Evolutionary conservation across 106 monocot species (phyloP), one percentile per base, ranked within the genome.

Genomic region (Apostasia shenzhenica): DNA sequence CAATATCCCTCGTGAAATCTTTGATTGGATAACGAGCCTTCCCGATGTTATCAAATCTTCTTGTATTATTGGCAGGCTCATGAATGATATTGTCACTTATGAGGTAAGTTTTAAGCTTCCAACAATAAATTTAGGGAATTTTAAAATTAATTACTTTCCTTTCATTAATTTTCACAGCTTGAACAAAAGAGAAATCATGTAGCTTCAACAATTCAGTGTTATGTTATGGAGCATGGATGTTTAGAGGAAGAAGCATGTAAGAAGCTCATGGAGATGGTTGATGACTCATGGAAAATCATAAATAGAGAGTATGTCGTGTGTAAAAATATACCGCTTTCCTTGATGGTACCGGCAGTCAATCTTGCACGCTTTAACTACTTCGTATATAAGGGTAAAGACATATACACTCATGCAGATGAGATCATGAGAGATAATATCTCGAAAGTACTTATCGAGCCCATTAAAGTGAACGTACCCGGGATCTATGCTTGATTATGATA

Each of bases 291-390:
- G 62, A 62, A 62, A 62, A 8, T 5, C 2, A 45, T 62, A 45
- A 62, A 45, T 6, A 62, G 45, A 39, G 62, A 62, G 14, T 45
- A 44, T 62, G 13, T 59, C 38, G 0, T 3, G 5, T 7, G 1
- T 0, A 38, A 6, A 6, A 59, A 59, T 6, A 0, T 59, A 0
- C 1, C 62, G 2, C 45, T 45, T 2, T 45, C 3, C 45, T 45
- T 62, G n/a, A n/a, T 62, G 12, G 10, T 2, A n/a, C 62, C 62
- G n/a, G 44, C 6, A 5, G 45, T 62, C 7, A 62, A 62, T 4
- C 62, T 62, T 45, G 62, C 62, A n/a, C 62, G 62, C 3, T 62
- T 45, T 62, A 45, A 45, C 45, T 42, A 62, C 2, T 62, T 45
- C n/a, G 41, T 62, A 5, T 62, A 62, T 8, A 2, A 4, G 12